Conservation (phyloP, 495 filamentous ascomycete species). For the Neurospora hispaniola region DNA sequence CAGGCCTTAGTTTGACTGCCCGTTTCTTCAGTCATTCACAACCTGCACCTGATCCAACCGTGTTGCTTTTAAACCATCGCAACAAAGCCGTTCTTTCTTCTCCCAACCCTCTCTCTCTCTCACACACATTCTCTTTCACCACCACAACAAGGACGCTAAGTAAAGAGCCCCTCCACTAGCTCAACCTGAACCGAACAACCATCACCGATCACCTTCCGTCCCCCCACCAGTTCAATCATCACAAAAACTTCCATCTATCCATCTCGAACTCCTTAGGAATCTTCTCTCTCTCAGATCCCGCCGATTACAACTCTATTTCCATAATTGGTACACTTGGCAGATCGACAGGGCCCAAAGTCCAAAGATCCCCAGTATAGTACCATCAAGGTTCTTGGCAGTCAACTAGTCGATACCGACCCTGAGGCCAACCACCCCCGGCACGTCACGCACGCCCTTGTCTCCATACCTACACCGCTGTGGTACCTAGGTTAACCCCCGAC, state of each 20-base stretch:
- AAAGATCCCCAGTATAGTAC: not conserved
- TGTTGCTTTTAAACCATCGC: not conserved
- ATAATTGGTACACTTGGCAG: not conserved
- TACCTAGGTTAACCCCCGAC: not conserved
- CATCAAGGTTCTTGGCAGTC: not conserved
- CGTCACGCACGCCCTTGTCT: not conserved
- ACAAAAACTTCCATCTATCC: not conserved
- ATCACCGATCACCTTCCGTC: not conserved
- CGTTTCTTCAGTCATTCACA: not conserved
- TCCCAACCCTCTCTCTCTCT: not conserved
- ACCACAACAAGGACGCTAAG: not conserved
- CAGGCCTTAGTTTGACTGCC: not conserved
- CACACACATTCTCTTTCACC: not conserved
- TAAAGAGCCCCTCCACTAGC: not conserved
- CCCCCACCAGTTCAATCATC: not conserved
- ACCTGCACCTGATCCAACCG: not conserved
- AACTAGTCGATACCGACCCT: not conserved
- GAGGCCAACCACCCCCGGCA: not conserved
- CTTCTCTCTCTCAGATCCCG: not conserved
- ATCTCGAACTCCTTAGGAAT: not conserved
- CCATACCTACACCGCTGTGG: not conserved
- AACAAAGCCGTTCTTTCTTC: slow-evolving; percentile 1
- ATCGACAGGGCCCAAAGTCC: not conserved
- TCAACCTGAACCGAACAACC: not conserved
- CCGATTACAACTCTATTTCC: not conserved